These are phyloP conservation scores for Manihot esculenta DNA, from an alignment of 441 rosid genomes.

Conservation along the genomic window DNA sequence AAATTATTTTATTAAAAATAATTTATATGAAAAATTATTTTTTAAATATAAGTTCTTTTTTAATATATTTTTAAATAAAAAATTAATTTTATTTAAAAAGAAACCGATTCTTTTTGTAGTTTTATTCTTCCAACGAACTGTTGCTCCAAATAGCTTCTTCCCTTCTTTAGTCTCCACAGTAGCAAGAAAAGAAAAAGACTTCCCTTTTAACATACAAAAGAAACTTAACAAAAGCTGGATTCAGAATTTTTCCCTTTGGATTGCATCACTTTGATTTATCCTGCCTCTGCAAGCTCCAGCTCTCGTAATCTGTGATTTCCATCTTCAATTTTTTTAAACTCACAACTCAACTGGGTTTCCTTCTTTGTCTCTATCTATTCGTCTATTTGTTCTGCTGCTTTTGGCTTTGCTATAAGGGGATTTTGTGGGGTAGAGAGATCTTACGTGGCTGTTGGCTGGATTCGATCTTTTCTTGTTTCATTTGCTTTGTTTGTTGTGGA, in stretches of 20 bases:
- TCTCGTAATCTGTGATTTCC: slow-evolving; percentile 28
- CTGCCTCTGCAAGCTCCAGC: slow-evolving; percentile 25
- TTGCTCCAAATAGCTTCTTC: slow-evolving; percentile 15
- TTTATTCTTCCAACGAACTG: slow-evolving; percentile 22
- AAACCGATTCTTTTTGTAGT: no score
- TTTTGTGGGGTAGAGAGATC: slow-evolving; percentile 39
- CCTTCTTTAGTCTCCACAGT: not conserved
- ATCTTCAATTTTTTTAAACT: slow-evolving; percentile 28
- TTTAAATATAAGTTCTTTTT: no score
- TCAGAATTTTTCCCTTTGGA: slow-evolving; percentile 39
- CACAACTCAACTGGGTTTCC: slow-evolving; percentile 25
- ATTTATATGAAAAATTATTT: no score
- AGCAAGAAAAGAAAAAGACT: slow-evolving; percentile 34
- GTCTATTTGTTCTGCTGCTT: slow-evolving; percentile 9
- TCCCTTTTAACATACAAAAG: slow-evolving; percentile 59
- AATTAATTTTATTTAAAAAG: no score
- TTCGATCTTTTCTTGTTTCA: slow-evolving; percentile 38
- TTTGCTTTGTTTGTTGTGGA: slow-evolving; percentile 19
- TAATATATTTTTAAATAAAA: no score
- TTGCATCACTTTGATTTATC: slow-evolving; percentile 42
- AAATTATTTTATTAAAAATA: no score
- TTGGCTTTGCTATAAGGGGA: slow-evolving; percentile 27
- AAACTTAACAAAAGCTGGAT: slow-evolving; percentile 39
- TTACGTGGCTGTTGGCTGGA: slow-evolving; percentile 32
- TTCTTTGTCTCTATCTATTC: slow-evolving; percentile 7